Evolutionary conservation across 2,329 filamentous ascomycete species (phyloP), one percentile per base, ranked within the genome.

Genomic region (Aspergillus ibericus): DNA sequence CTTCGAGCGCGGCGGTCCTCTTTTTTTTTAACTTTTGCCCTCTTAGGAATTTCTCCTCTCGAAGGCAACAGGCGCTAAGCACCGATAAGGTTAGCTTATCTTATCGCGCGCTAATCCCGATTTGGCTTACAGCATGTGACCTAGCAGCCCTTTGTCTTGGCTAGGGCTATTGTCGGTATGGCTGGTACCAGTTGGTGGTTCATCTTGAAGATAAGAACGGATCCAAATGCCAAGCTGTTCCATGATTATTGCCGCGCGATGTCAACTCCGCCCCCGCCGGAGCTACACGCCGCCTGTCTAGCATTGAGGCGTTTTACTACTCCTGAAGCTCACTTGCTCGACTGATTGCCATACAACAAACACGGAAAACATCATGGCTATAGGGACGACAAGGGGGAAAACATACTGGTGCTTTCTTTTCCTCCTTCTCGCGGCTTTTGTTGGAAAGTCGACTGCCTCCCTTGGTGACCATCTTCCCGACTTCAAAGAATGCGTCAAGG

Each of bases 401-500:
- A 35, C 63, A 20, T 62, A 54, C 46, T 59, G 49, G 65, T 66
- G 69, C 55, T 72, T 71, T 53, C 71, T 61, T 47, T 63, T 78
- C n/a, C 52, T 73, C 56, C 55, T 74, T 18, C 53, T 76, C 57
- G 65, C 73, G 25, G 62, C 71, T 53, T 63, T 78, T 46, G 59
- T 74, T 56, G 72, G 72, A 40, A 68, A 69, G 20, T 76, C 80
- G 15, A 76, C 81, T 55, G 95, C 92, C 27, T 97, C 93, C 4
- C 69, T 87, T 50, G 95, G 95, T 64, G 95, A 99, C 75, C 84
- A 86, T 56, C 81, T 96, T 59, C 91, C 91, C 16, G 92, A 96
- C 70, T 99, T 99, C 74, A 84, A 83, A 71, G 82, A 92, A 75
- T 99, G 95, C 74, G 85, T 98, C 54, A 78, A 91, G 81, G 93